Percentiles rank a stretch among this genome's conserved stretches.
Conservation (phyloP, 768 basidiomycete species). For the Galerina sulciceps region DNA sequence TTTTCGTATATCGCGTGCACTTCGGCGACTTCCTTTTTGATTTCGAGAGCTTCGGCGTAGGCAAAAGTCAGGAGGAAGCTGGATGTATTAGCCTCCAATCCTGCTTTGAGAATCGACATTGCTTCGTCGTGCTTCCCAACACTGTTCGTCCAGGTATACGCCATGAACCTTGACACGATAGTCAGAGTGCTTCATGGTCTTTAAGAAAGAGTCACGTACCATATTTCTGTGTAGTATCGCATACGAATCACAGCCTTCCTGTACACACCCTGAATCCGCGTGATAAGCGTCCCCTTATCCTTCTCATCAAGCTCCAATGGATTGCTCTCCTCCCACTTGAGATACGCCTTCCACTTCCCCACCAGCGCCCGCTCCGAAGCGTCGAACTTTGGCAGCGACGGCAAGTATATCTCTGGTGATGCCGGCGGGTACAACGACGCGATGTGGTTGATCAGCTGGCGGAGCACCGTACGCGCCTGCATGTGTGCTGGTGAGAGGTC, state of each 20-base stretch:
- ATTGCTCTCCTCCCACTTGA: conserved; percentile 96
- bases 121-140: conserved; percentile 85
- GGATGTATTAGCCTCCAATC: conserved; percentile 85
- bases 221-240: conserved; percentile 95
- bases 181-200: conserved; percentile 1
- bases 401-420: conserved; percentile 58
- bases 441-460: conserved; percentile 76
- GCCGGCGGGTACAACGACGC: conserved; percentile 57
- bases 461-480: conserved; percentile 90
- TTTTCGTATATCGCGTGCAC: conserved; percentile 75
- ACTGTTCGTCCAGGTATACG: conserved; percentile 79
- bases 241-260: conserved; percentile 89
- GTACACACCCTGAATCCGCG: conserved; percentile 81
- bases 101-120: conserved; percentile 75
- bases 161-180: conserved; percentile 76
- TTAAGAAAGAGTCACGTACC: conserved; percentile 51
- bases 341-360: conserved; percentile 88
- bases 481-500: conserved; percentile 94
- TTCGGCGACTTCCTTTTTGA: conserved; percentile 58
- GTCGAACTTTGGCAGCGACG: conserved; percentile 74
- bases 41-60: conserved; percentile 75
- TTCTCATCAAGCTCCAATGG: conserved; percentile 91
- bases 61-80: conserved; percentile 94
- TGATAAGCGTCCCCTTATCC: conserved; percentile 67
- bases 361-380: conserved; percentile 73